These are phyloP conservation scores for Beauveria caledonica DNA, from an alignment of 2,329 filamentous ascomycete genomes.

Conservation along the genomic window DNA sequence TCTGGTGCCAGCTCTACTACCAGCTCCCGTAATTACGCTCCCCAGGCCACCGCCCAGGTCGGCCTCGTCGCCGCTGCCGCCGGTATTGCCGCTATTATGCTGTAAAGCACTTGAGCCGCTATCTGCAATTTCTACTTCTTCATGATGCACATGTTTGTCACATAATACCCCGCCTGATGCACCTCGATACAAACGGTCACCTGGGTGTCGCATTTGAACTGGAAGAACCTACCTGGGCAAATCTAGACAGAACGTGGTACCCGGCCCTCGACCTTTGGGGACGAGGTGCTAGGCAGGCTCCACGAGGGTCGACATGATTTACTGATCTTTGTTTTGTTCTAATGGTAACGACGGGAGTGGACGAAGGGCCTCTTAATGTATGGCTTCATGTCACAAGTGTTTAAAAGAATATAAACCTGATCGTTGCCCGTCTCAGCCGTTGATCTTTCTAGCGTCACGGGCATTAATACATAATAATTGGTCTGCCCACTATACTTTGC, in stretches of 20 bases:
- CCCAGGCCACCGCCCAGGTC: slow-evolving; percentile 34
- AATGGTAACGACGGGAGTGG: slow-evolving; percentile 26
- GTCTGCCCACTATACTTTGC: neutral
- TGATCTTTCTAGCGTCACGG: neutral
- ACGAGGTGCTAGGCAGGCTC: slow-evolving; percentile 21
- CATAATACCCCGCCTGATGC: slow-evolving; percentile 32
- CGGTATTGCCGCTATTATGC: slow-evolving; percentile 39
- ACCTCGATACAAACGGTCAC: slow-evolving; percentile 18
- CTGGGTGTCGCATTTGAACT: slow-evolving; percentile 5
- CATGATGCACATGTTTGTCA: slow-evolving; percentile 33
- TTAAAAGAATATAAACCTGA: slow-evolving; percentile 6
- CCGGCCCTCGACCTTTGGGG: slow-evolving; percentile 19
- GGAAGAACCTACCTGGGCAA: neutral
- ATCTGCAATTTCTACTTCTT: slow-evolving; percentile 14
- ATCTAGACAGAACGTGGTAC: slow-evolving; percentile 11
- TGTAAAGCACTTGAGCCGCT: slow-evolving; percentile 28
- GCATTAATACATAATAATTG: slow-evolving; percentile 8
- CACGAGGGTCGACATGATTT: slow-evolving; percentile 26
- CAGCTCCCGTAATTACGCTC: slow-evolving; percentile 9
- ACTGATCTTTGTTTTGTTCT: slow-evolving; percentile 22
- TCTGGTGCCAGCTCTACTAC: slow-evolving; percentile 17
- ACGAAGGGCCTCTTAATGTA: slow-evolving; percentile 18
- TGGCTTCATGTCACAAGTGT: slow-evolving; percentile 9
- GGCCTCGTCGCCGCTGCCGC: slow-evolving; percentile 42
- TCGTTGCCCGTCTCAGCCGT: slow-evolving; percentile 4